phyloP scores from a whole-genome alignment of 306 rosid species.

The Adenanthera pavonina region DNA sequence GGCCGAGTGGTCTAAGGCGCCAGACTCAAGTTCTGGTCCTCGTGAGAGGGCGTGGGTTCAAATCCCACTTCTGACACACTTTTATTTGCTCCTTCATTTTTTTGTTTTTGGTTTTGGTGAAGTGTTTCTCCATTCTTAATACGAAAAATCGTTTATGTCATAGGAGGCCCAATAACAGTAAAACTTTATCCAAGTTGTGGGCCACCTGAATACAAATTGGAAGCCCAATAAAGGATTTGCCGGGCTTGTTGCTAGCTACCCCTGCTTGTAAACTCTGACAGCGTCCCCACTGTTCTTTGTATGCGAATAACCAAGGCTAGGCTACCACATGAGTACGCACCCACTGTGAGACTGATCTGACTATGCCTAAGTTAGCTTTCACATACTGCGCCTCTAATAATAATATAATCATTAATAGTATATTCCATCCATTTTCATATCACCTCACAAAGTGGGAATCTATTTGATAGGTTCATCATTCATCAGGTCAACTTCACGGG shows the following conservation, averaged over 20 bases:
- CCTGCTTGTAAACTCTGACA: neutral
- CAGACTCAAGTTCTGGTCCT: slow-evolving; percentile 34
- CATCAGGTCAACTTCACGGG: slow-evolving; percentile 12
- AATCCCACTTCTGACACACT: slow-evolving; percentile 30
- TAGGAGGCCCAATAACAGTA: neutral
- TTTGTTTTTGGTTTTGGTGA: fast-evolving
- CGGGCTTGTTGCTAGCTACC: too few relatives aligned
- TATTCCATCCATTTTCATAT: neutral
- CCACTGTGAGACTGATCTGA: neutral
- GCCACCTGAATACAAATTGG: neutral
- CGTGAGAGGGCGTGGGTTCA: slow-evolving; percentile 35
- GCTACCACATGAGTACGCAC: too few relatives aligned
- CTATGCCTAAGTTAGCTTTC: neutral
- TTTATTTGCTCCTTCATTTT: too few relatives aligned
- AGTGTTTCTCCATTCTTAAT: too few relatives aligned
- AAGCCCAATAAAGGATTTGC: neutral
- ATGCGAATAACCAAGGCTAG: too few relatives aligned
- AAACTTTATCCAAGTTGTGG: neutral
- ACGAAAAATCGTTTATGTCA: neutral
- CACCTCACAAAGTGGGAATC: neutral
- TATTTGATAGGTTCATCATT: neutral
- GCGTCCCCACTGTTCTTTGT: too few relatives aligned
- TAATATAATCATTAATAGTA: neutral
- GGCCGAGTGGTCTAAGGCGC: slow-evolving; percentile 35
- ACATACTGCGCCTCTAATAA: neutral